Evolutionary conservation across 768 basidiomycete genomes (phyloP), one percentile per base, ranked within the genome.

Genomic region (Leccinum rimulosum): DNA sequence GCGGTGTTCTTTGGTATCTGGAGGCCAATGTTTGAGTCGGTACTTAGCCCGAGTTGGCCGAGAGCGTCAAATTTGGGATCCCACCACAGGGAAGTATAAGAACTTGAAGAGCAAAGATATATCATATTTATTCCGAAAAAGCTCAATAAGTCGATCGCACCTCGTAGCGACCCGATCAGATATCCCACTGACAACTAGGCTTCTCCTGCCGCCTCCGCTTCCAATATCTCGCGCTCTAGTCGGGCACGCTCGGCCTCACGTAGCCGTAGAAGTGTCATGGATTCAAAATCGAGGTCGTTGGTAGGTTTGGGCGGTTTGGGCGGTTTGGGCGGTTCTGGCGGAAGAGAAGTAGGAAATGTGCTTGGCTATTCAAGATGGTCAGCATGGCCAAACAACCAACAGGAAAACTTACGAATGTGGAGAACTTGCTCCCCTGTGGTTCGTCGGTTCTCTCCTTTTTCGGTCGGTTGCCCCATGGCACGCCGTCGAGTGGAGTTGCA

Each of bases 211-310:
- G 81, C 84, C 64, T 92, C 90, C 55, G 82, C 80, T 67, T 89
- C 88, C 40, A 83, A 71, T 62, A 92, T 91, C 70, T 92, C 90
- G 58, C 82, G 78, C 69, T 93, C 92, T 27, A 95, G 69, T 48
- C 87, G 77, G 61, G 85, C 87, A 40, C 88, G 79, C 70, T 93
- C 92, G 0, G 91, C 90, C 67, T 93, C 89, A 36, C 91, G 79
- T 69, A 95, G 76, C 5, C 91, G 83, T 80, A 93, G 82, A 36
- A 94, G 77, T 1, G 90, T 93, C 59, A 93, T 67, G 3, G 87
- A 84, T 73, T 93, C 92, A 57, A 87, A 94, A 68, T 93, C 89
- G 51, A 93, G 64, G 2, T 81, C 82, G 11, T 77, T 66, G 22
- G 69, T 52, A n/a, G 73, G 33, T 22, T 67, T 70, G n/a, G 65